Evolutionary conservation across 805 yeast species (phyloP).

Genomic region (Kodamaea neixiangensis): DNA sequence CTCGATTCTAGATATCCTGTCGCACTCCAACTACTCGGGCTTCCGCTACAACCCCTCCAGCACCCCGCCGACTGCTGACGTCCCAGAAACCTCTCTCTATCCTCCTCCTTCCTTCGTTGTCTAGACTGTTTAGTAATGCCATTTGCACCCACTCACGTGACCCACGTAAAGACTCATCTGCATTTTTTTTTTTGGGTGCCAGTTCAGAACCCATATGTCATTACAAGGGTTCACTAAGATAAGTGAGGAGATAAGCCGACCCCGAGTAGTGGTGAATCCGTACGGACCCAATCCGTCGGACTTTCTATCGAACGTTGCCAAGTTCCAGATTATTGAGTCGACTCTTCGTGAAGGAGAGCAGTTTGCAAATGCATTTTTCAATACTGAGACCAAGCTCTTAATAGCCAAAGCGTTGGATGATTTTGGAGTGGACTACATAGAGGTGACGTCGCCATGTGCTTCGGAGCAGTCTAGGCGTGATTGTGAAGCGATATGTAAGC

Average conservation of each 20-base stretch:
- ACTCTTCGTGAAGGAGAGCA: slow-evolving; percentile 67
- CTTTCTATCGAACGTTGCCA: slow-evolving; percentile 53
- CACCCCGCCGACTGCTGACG: not conserved
- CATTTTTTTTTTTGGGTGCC: not conserved
- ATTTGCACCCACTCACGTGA: slow-evolving; percentile 3
- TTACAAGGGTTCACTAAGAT: slow-evolving; percentile 37
- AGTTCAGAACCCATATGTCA: slow-evolving; percentile 3
- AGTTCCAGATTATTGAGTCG: slow-evolving; percentile 56
- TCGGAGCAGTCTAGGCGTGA: slow-evolving; percentile 58
- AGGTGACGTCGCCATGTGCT: slow-evolving; percentile 61
- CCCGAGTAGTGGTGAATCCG: slow-evolving; percentile 36
- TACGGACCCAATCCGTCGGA: slow-evolving; percentile 63
- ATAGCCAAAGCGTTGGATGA: slow-evolving; percentile 63
- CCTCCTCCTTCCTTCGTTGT: not conserved
- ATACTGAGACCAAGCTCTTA: slow-evolving; percentile 55
- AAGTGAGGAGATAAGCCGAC: slow-evolving; percentile 28
- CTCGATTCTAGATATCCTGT: slow-evolving; percentile 3
- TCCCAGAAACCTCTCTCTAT: not conserved
- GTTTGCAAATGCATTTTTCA: slow-evolving; percentile 62
- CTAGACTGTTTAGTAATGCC: not conserved
- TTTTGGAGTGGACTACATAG: slow-evolving; percentile 62
- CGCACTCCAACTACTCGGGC: slow-evolving; percentile 5
- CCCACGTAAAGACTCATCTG: slow-evolving; percentile 1
- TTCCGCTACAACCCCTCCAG: slow-evolving; percentile 8
- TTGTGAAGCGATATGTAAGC: slow-evolving; percentile 60